Evolutionary conservation across 257 asterid species (phyloP).

Genomic region (Petunia axillaris): DNA sequence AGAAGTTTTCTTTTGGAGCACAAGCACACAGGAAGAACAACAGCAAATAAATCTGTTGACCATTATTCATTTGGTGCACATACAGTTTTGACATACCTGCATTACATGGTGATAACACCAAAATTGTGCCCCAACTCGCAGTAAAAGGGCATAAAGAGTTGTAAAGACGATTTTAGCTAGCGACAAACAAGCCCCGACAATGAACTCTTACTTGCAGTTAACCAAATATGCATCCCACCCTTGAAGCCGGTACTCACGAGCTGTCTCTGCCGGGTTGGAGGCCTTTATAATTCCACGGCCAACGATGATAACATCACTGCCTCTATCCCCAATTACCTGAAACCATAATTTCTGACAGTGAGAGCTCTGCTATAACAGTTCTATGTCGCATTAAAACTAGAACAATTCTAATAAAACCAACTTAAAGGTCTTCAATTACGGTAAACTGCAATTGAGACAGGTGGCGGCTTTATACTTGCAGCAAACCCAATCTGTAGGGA

Average conservation of each 20-base stretch:
- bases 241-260: constrained; percentile 81
- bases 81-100: neutral
- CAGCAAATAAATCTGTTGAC: neutral
- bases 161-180: neutral
- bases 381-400: neutral
- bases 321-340: constrained; percentile 87
- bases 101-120: neutral
- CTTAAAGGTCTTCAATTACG: neutral
- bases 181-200: neutral
- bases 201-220: constrained; percentile 51
- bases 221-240: constrained; percentile 90
- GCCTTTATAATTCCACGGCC: constrained; percentile 98
- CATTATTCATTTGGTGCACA: neutral
- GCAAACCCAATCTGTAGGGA: no score
- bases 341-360: constrained; percentile 4
- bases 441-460: no score
- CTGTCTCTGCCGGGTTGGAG: constrained; percentile 75
- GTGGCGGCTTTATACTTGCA: no score
- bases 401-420: neutral
- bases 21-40: neutral
- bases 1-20: neutral
- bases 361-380: neutral
- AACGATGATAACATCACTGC: constrained; percentile 88
- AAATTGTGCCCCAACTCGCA: neutral
- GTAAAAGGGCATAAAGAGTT: neutral